A percentile compares a stretch with the other conserved stretches of the same genome.
Conservation (phyloP, 2,329 filamentous ascomycete species). For the Diaporthe ampelina region DNA sequence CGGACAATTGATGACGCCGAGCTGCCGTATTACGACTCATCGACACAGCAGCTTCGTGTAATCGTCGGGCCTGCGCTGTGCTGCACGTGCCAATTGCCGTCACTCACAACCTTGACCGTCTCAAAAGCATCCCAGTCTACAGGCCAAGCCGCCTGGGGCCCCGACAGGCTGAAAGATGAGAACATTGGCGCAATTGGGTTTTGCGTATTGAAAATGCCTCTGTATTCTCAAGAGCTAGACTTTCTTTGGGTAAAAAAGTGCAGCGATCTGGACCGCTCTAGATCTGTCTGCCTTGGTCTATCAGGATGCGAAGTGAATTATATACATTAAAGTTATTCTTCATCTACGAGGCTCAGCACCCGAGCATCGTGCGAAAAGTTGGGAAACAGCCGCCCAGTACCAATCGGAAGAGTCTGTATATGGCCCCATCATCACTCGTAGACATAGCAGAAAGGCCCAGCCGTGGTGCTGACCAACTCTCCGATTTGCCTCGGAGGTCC, state of each 20-base stretch:
- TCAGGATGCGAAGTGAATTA: background rate
- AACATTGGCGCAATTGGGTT: background rate
- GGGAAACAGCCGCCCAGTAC: background rate
- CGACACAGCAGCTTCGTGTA: background rate
- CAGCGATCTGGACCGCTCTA: too few species aligned
- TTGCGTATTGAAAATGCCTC: background rate
- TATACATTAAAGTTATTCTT: background rate
- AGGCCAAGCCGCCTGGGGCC: background rate
- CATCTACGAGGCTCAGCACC: background rate
- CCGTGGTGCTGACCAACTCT: background rate
- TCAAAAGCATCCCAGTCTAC: background rate
- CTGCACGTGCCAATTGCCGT: background rate
- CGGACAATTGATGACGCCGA: background rate
- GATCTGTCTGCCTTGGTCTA: too few species aligned
- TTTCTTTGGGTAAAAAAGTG: too few species aligned
- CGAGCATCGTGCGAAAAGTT: background rate
- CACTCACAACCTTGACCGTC: background rate
- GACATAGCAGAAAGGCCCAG: conserved; percentile 39
- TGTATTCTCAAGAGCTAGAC: background rate
- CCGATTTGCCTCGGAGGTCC: background rate
- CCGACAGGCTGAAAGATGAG: background rate
- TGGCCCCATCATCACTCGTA: conserved; percentile 28
- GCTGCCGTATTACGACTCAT: background rate
- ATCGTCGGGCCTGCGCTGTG: background rate
- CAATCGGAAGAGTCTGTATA: background rate